Evolutionary conservation across 2,329 filamentous ascomycete species (phyloP).

Genomic region (Clathrospora elynae): DNA sequence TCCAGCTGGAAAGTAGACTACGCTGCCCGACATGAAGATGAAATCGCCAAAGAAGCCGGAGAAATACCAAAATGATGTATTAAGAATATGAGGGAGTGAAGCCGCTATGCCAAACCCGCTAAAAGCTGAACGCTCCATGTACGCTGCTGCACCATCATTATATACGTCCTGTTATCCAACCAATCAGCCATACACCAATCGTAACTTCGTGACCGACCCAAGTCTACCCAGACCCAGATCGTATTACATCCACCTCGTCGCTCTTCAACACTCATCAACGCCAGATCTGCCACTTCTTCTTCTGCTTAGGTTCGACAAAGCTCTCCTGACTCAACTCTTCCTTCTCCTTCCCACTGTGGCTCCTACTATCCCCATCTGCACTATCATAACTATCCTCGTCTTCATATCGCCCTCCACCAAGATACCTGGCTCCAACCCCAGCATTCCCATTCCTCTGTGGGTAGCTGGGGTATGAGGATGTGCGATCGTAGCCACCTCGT

Average conservation of each 20-base stretch:
- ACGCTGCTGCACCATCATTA: constrained; percentile 6
- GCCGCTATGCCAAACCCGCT: neutral
- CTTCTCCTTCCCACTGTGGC: constrained; percentile 38
- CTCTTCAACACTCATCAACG: constrained; percentile 9
- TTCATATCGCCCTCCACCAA: constrained; percentile 39
- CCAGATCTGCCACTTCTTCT: constrained; percentile 49
- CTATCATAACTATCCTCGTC: constrained; percentile 38
- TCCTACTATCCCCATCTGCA: constrained; percentile 27
- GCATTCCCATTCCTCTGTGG: constrained; percentile 28
- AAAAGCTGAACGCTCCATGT: constrained; percentile 6
- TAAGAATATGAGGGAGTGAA: neutral
- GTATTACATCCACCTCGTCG: constrained; percentile 1
- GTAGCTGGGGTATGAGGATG: constrained; percentile 28
- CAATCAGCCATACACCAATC: constrained; percentile 2
- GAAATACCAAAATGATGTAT: neutral
- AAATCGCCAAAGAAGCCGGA: too few species aligned
- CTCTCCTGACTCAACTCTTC: constrained; percentile 37
- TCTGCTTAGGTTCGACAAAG: constrained; percentile 46
- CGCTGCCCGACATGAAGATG: too few species aligned
- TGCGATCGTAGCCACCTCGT: constrained; percentile 29
- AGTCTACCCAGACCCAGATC: neutral
- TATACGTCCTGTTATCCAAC: neutral
- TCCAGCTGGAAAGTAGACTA: too few species aligned
- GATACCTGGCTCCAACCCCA: constrained; percentile 39
- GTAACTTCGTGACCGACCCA: constrained; percentile 10